These are phyloP conservation scores for Phialophora macrospora DNA, from an alignment of 2,329 filamentous ascomycete genomes.

Conservation along the genomic window DNA sequence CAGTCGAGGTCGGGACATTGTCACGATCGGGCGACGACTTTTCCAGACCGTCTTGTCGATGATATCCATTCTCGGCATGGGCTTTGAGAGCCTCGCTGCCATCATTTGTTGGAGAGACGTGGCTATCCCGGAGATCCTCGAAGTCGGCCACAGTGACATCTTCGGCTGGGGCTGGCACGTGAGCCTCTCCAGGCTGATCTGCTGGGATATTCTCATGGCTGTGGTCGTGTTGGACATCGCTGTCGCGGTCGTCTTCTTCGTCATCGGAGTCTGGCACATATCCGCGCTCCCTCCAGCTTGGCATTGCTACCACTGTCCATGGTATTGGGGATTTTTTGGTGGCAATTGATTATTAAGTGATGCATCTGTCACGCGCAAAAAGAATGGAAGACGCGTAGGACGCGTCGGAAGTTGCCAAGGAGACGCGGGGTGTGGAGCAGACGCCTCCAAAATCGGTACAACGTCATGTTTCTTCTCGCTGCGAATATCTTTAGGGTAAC, in stretches of 20 bases:
- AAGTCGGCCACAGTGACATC: neutral
- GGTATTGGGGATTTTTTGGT: slow-evolving; percentile 18
- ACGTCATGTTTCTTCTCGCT: neutral
- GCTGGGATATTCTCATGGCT: slow-evolving; percentile 11
- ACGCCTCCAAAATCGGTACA: too few species aligned
- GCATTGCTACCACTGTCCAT: slow-evolving; percentile 36
- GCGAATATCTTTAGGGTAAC: neutral
- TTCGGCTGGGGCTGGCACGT: slow-evolving; percentile 2
- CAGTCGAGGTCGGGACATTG: slow-evolving; percentile 14
- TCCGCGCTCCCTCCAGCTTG: slow-evolving; percentile 55
- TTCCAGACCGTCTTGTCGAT: neutral
- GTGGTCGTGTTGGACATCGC: slow-evolving; percentile 44
- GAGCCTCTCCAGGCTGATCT: neutral
- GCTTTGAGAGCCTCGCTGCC: neutral
- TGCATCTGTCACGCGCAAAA: slow-evolving; percentile 13
- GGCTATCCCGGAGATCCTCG: neutral
- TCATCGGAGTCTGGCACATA: slow-evolving; percentile 60
- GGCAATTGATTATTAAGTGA: neutral
- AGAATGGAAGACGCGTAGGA: slow-evolving; percentile 6
- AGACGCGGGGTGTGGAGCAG: neutral
- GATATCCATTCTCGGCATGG: neutral
- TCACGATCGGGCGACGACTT: neutral
- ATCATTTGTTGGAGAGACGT: neutral
- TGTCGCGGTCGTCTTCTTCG: slow-evolving; percentile 51
- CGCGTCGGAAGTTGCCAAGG: slow-evolving; percentile 19